A percentile compares a stretch with the other conserved stretches of the same genome.
phyloP scores from a whole-genome alignment of 148 eudicot genomes.

The Nepenthes gracilis region DNA sequence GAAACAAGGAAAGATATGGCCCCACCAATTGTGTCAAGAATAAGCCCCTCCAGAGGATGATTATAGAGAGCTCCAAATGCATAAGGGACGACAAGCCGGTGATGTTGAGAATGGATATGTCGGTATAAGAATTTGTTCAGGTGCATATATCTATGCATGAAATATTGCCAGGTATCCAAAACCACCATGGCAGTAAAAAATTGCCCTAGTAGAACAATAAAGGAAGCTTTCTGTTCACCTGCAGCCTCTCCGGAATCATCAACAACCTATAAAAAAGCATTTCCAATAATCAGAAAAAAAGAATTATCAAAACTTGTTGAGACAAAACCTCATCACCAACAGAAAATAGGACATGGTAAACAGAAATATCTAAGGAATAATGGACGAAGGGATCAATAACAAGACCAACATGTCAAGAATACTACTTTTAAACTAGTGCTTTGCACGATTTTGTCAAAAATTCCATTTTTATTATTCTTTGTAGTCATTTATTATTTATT shows the following conservation, averaged over 20 bases:
- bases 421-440: no score
- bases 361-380: no score
- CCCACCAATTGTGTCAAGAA: slow-evolving; percentile 30
- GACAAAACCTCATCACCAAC: no score
- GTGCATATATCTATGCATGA: slow-evolving; percentile 14
- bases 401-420: no score
- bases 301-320: background rate
- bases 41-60: slow-evolving; percentile 29
- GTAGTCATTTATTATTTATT: no score
- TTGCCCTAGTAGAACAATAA: slow-evolving; percentile 4
- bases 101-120: slow-evolving; percentile 28
- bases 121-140: slow-evolving; percentile 14
- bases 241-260: slow-evolving; percentile 22
- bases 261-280: slow-evolving; percentile 38
- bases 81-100: slow-evolving; percentile 24
- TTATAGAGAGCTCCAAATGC: slow-evolving; percentile 31
- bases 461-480: no score
- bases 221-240: slow-evolving; percentile 1
- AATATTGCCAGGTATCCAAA: slow-evolving; percentile 13
- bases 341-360: no score
- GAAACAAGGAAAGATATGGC: slow-evolving; percentile 27
- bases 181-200: slow-evolving; percentile 9
- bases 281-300: background rate
- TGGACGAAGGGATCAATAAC: no score
- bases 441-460: no score